A percentile compares a stretch with the other conserved stretches of the same genome.
phyloP scores from a whole-genome alignment of 306 rosid genomes.

The Dalbergia cochinchinensis region DNA sequence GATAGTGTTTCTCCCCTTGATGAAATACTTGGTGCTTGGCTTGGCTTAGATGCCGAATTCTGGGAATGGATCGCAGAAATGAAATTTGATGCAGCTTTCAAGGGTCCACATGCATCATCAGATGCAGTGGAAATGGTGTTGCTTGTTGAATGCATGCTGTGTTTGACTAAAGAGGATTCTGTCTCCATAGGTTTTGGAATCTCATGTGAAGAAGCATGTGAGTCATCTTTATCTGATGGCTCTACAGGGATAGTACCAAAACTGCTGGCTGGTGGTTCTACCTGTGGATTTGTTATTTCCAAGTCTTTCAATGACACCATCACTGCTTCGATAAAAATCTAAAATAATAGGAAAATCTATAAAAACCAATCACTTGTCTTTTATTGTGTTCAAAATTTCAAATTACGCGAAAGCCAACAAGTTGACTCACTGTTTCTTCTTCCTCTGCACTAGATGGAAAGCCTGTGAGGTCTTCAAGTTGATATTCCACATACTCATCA shows the following conservation, averaged over 20 bases:
- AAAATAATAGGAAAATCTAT: slow-evolving; percentile 36
- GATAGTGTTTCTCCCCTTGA: slow-evolving; percentile 27
- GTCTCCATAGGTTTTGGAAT: slow-evolving; percentile 44
- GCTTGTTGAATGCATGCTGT: slow-evolving; percentile 38
- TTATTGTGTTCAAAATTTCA: slow-evolving; percentile 23
- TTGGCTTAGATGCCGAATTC: slow-evolving; percentile 45
- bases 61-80: slow-evolving; percentile 45
- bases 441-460: slow-evolving; percentile 72
- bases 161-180: slow-evolving; percentile 45
- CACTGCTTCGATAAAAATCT: slow-evolving; percentile 93
- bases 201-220: slow-evolving; percentile 49
- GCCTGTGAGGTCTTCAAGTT: slow-evolving; percentile 78
- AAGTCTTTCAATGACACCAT: slow-evolving; percentile 66
- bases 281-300: slow-evolving; percentile 54
- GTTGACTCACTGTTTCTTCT: slow-evolving; percentile 81
- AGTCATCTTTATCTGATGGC: slow-evolving; percentile 46
- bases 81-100: slow-evolving; percentile 54
- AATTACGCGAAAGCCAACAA: slow-evolving; percentile 32
- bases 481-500: slow-evolving; percentile 85
- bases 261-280: slow-evolving; percentile 44
- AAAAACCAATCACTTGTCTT: neutral
- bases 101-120: slow-evolving; percentile 34
- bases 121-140: slow-evolving; percentile 55
- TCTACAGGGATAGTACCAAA: slow-evolving; percentile 43
- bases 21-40: slow-evolving; percentile 42